These are phyloP conservation scores for Saururus chinensis DNA, from an alignment of 164 flowering plant genomes.

Conservation along the genomic window DNA sequence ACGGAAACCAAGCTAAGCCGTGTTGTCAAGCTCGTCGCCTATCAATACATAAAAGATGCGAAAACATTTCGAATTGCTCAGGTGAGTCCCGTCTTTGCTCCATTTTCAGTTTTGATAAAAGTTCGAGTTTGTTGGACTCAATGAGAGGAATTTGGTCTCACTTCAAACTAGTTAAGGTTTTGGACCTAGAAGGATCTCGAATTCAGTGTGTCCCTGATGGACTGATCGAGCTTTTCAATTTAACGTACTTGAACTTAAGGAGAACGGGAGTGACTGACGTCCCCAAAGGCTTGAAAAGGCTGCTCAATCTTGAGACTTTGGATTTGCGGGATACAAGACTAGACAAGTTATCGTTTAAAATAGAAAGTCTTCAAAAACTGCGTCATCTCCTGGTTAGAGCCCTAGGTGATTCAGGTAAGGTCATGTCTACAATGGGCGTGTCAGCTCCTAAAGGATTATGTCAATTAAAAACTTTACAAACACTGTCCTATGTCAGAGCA, in stretches of 20 bases:
- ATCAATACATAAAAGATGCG: constrained; percentile 1
- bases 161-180: constrained; percentile 6
- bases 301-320: constrained; percentile 2
- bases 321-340: constrained; percentile 3
- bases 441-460: background rate
- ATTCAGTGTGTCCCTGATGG: background rate
- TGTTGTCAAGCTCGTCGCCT: background rate
- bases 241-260: constrained; percentile 8
- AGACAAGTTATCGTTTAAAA: background rate
- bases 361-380: constrained; percentile 4
- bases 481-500: background rate
- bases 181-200: constrained; percentile 5
- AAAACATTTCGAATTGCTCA: background rate
- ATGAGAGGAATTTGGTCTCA: background rate
- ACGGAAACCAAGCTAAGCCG: background rate
- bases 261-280: constrained; percentile 2
- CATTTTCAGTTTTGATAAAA: constrained; percentile 1
- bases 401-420: background rate
- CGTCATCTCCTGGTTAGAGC: background rate
- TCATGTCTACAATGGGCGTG: background rate
- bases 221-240: constrained; percentile 1
- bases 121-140: background rate
- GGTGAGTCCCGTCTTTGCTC: constrained; percentile 2
- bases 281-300: constrained; percentile 3
- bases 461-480: background rate